These are phyloP conservation scores for Monosporascus sp. DNA, from an alignment of 2,329 filamentous ascomycete species.

Conservation along the genomic window DNA sequence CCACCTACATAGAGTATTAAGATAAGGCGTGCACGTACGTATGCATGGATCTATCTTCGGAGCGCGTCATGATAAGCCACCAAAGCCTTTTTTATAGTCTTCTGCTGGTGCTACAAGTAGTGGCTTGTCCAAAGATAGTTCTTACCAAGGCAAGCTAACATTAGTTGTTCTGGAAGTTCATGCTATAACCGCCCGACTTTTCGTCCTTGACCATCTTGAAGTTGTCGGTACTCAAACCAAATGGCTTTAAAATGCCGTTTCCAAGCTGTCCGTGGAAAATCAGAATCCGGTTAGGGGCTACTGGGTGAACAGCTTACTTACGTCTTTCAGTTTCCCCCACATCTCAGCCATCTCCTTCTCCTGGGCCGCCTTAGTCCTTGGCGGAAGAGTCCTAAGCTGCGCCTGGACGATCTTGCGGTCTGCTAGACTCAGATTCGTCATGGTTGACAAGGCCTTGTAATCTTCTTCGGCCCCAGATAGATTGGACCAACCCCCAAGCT, in stretches of 20 bases:
- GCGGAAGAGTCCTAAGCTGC: conserved; percentile 62
- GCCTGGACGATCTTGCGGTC: conserved; percentile 64
- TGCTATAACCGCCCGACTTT: conserved; percentile 83
- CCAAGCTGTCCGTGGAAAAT: conserved; percentile 51
- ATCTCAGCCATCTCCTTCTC: conserved; percentile 90
- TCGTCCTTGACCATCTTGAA: conserved; percentile 93
- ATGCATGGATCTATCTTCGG: too few species aligned
- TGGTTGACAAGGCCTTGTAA: conserved; percentile 61
- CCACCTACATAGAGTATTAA: too few species aligned
- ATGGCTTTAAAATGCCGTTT: conserved; percentile 86
- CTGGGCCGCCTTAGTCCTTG: conserved; percentile 68
- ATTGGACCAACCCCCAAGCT: conserved; percentile 72
- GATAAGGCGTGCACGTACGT: too few species aligned
- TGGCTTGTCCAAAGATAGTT: not conserved
- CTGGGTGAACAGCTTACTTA: conserved; percentile 31
- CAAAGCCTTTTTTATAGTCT: too few species aligned
- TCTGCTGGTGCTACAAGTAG: too few species aligned
- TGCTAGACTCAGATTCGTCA: conserved; percentile 54
- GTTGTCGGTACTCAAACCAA: conserved; percentile 88
- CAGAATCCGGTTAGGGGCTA: conserved; percentile 5
- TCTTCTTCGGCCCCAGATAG: conserved; percentile 74
- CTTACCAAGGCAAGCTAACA: not conserved
- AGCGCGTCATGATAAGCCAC: too few species aligned
- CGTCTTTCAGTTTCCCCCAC: conserved; percentile 91
- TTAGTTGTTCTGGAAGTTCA: conserved; percentile 64